Evolutionary conservation across 306 rosid genomes (phyloP).

Genomic region (Trifolium fragiferum): DNA sequence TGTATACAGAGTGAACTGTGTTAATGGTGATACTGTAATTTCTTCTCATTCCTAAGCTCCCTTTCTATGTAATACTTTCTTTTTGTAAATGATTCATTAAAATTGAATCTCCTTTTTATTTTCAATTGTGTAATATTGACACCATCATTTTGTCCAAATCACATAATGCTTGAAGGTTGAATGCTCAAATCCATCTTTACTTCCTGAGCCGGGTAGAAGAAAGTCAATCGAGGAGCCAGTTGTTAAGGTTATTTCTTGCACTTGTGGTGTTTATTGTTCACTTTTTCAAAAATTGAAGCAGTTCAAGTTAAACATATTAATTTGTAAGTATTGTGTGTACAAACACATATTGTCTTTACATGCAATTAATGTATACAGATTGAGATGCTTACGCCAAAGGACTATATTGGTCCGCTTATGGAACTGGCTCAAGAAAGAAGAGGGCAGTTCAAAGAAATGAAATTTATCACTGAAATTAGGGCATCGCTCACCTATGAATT

Average conservation of each 20-base stretch:
- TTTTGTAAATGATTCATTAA: slow-evolving; percentile 29
- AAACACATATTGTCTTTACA: slow-evolving; percentile 34
- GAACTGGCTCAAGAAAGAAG: slow-evolving; percentile 97
- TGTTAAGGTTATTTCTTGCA: slow-evolving; percentile 61
- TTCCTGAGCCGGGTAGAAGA: slow-evolving; percentile 79
- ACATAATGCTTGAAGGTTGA: slow-evolving; percentile 56
- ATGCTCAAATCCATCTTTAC: slow-evolving; percentile 82
- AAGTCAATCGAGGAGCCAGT: slow-evolving; percentile 80
- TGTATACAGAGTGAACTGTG: slow-evolving; percentile 73
- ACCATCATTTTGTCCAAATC: slow-evolving; percentile 40
- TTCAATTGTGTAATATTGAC: slow-evolving; percentile 33
- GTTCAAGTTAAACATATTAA: slow-evolving; percentile 22
- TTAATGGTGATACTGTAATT: slow-evolving; percentile 81
- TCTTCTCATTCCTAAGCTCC: slow-evolving; percentile 60
- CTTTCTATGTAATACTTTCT: slow-evolving; percentile 35
- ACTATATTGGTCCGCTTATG: slow-evolving; percentile 87
- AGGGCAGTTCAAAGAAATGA: slow-evolving; percentile 88
- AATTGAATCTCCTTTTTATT: slow-evolving; percentile 33
- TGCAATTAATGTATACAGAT: slow-evolving; percentile 57
- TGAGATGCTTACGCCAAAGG: slow-evolving; percentile 93
- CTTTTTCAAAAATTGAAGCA: slow-evolving; percentile 35
- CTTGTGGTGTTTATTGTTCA: slow-evolving; percentile 33
- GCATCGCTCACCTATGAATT: slow-evolving; percentile 78
- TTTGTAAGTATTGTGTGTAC: slow-evolving; percentile 17
- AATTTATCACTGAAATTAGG: slow-evolving; percentile 82